Evolutionary conservation across 75 land plant species (phyloP), one percentile per base, ranked within the genome.

Genomic region (Cupressus sempervirens): DNA sequence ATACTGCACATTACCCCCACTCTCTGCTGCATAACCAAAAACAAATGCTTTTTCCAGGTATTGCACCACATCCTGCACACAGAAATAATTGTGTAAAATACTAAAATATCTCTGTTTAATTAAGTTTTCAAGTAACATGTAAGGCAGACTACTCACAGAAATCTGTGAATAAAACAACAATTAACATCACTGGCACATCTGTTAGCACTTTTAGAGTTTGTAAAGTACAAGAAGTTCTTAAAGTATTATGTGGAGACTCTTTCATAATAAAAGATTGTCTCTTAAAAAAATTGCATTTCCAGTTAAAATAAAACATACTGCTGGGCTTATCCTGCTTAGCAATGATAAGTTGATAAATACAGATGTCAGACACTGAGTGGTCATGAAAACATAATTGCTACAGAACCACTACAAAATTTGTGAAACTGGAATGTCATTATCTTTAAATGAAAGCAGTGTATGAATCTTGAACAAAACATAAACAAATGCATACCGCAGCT

Each of bases 1-100:
- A 58, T 88, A 87, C 23, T 83, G 84, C 20, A 56, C 65, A 6
- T 72, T 81, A 73, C 58, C 84, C 46, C 87, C 91, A 92, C 85
- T 81, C n/a, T 93, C 99, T 73, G 82, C 87, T 82, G 89, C 92
- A 80, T 81, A 86, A 16, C 83, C 89, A 82, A 91, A 86, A 50
- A 92, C 91, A 90, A 93, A 95, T 29, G 91, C 91, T 86, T 85
- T 98, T 72, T 96, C 99, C 89, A 98, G 86, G 83, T 94, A 94
- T 73, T 86, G 92, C 76, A 98, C 85, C 6, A 95, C 95, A 85
- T 92, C 97, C 99, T 98, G 92, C 35, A 85, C 29, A 35, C 54
- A 82, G 3, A 8, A 82, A 82, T 79, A 4, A 84, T 38, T 2
- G 76, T 23, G 23, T 46, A 83, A 84, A 70, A 83, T 20, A 48